These are phyloP conservation scores for Orbilia blumenaviensis DNA, from an alignment of 2,329 filamentous ascomycete species.

Conservation along the genomic window DNA sequence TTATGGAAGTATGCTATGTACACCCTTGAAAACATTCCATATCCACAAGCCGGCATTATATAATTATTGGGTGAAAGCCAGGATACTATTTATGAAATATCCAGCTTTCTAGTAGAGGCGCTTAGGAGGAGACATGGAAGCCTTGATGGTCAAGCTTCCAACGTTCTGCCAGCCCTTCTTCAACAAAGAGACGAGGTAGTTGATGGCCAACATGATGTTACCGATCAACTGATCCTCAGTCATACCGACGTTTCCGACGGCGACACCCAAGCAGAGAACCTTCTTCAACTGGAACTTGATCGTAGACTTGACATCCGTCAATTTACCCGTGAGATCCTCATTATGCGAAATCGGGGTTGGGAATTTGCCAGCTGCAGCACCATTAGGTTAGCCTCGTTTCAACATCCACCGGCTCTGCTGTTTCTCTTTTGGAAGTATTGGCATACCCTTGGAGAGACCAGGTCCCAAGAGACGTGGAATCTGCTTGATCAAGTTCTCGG, in stretches of 20 bases:
- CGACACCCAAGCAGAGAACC: slow-evolving; percentile 99
- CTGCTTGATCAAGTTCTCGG: slow-evolving; percentile 98
- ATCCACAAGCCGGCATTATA: slow-evolving; percentile 4
- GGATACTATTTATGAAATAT: neutral
- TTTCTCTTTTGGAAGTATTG: neutral
- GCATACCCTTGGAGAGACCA: slow-evolving; percentile 92
- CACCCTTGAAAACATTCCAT: neutral
- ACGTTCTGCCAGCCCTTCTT: slow-evolving; percentile 99
- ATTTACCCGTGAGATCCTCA: slow-evolving; percentile 92
- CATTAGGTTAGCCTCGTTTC: slow-evolving; percentile 59
- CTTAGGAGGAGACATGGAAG: slow-evolving; percentile 98
- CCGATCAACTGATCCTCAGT: slow-evolving; percentile 91
- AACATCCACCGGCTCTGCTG: neutral
- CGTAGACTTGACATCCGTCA: slow-evolving; percentile 99
- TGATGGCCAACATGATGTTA: slow-evolving; percentile 99
- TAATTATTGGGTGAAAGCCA: neutral
- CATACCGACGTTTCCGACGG: slow-evolving; percentile 98
- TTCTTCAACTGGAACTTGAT: slow-evolving; percentile 99
- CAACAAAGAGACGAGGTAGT: slow-evolving; percentile 98
- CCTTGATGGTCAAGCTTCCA: slow-evolving; percentile 99
- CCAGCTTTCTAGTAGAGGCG: slow-evolving; percentile 82
- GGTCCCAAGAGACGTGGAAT: slow-evolving; percentile 99
- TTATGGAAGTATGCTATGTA: slow-evolving; percentile 6
- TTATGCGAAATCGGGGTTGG: slow-evolving; percentile 96
- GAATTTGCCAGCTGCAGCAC: slow-evolving; percentile 90